Percentiles rank a stretch among this genome's conserved stretches.
Conservation (phyloP, 306 rosid species). For the Sechiopsis laciniata region DNA sequence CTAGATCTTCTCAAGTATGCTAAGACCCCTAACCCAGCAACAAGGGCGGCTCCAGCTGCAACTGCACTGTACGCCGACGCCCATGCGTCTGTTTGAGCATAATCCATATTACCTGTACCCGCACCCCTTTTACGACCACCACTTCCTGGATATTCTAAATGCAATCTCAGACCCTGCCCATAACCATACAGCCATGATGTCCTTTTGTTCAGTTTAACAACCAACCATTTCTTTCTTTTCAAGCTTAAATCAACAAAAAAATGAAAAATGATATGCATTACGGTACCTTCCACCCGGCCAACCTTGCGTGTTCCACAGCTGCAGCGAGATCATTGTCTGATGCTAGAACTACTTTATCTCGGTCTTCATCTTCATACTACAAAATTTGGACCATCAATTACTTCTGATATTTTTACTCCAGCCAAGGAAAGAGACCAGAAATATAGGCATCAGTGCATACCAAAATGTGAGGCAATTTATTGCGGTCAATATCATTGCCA, state of each 20-base stretch:
- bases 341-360: slow-evolving; percentile 70
- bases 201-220: neutral
- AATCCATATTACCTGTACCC: slow-evolving; percentile 27
- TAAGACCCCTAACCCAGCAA: slow-evolving; percentile 57
- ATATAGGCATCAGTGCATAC: slow-evolving; percentile 32
- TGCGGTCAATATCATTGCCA: slow-evolving; percentile 64
- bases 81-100: slow-evolving; percentile 52
- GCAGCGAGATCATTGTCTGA: slow-evolving; percentile 80
- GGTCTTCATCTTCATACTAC: slow-evolving; percentile 97
- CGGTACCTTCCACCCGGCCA: slow-evolving; percentile 81
- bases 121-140: slow-evolving; percentile 26
- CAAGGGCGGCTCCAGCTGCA: slow-evolving; percentile 73
- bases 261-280: neutral
- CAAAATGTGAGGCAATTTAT: slow-evolving; percentile 71
- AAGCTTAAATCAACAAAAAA: neutral
- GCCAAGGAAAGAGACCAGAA: neutral
- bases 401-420: neutral
- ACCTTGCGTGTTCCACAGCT: slow-evolving; percentile 88
- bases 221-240: neutral
- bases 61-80: slow-evolving; percentile 46
- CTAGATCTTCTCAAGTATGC: slow-evolving; percentile 46
- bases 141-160: slow-evolving; percentile 68
- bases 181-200: too few species aligned
- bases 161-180: slow-evolving; percentile 75
- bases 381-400: slow-evolving; percentile 14